Conservation (phyloP, 1,139 yeast genomes). For the Suhomyces terraborum region DNA sequence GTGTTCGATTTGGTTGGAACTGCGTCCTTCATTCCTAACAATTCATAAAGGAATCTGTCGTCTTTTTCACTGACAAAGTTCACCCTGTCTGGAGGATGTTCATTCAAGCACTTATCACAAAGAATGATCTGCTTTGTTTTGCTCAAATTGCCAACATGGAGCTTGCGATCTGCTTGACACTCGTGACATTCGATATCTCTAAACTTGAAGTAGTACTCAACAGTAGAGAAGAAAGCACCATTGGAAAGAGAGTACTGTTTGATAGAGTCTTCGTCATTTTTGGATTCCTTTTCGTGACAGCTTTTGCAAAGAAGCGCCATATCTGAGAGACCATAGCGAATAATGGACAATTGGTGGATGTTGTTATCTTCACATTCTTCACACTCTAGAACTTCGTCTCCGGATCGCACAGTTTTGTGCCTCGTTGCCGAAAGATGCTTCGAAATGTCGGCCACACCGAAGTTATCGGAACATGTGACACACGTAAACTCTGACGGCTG, state of each 20-base stretch:
- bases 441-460: slow-evolving; percentile 26
- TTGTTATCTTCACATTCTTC: slow-evolving; percentile 59
- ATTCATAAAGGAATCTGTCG: slow-evolving; percentile 48
- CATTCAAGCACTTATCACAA: slow-evolving; percentile 46
- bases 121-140: slow-evolving; percentile 29
- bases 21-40: slow-evolving; percentile 53
- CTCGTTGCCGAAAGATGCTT: slow-evolving; percentile 56
- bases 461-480: slow-evolving; percentile 31
- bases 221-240: slow-evolving; percentile 54
- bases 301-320: slow-evolving; percentile 52
- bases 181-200: slow-evolving; percentile 51
- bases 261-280: slow-evolving; percentile 48
- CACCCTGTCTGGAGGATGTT: slow-evolving; percentile 21
- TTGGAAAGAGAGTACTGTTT: slow-evolving; percentile 55
- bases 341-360: slow-evolving; percentile 53
- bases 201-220: slow-evolving; percentile 49
- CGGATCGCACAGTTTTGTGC: slow-evolving; percentile 50
- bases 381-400: slow-evolving; percentile 51
- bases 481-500: slow-evolving; percentile 24
- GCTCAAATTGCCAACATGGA: slow-evolving; percentile 38
- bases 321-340: slow-evolving; percentile 58
- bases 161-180: slow-evolving; percentile 45
- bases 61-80: slow-evolving; percentile 48
- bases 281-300: slow-evolving; percentile 48
- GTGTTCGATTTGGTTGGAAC: slow-evolving; percentile 23